Percentiles rank a stretch among this genome's conserved stretches.
These are phyloP conservation scores for Suillus hirtellus DNA, from an alignment of 768 basidiomycete species.

Conservation along the genomic window DNA sequence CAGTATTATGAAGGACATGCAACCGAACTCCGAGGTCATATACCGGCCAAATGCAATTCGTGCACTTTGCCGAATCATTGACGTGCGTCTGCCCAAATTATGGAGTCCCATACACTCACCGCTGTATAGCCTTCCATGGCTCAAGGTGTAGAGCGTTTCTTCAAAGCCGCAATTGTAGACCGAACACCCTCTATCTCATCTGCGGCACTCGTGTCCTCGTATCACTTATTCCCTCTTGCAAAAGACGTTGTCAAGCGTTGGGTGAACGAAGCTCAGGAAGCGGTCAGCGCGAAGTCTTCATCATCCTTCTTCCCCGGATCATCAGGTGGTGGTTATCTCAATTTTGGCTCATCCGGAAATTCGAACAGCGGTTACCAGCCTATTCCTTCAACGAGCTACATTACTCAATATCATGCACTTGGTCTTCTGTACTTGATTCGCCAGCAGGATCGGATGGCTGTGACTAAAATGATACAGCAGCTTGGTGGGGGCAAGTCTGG, in stretches of 20 bases:
- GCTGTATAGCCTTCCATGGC: constrained; percentile 89
- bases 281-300: constrained; percentile 85
- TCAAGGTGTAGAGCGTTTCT: constrained; percentile 97
- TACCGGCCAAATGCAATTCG: constrained; percentile 98
- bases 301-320: constrained; percentile 63
- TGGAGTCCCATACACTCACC: constrained; percentile 42
- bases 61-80: constrained; percentile 93
- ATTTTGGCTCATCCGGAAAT: constrained; percentile 60
- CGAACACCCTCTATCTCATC: constrained; percentile 93
- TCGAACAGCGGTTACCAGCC: constrained; percentile 69
- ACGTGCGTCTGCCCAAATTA: constrained; percentile 57
- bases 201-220: constrained; percentile 94
- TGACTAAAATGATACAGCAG: constrained; percentile 99
- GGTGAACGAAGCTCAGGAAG: constrained; percentile 99
- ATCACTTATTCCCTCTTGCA: constrained; percentile 91
- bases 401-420: constrained; percentile 96
- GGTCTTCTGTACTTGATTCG: constrained; percentile 93
- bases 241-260: constrained; percentile 97
- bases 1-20: constrained; percentile 99
- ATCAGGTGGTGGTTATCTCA: constrained; percentile 60
- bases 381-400: constrained; percentile 85
- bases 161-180: constrained; percentile 99
- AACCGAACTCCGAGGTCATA: constrained; percentile 97
- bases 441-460: constrained; percentile 97
- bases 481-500: constrained; percentile 87